phyloP scores from a whole-genome alignment of 2,329 filamentous ascomycete genomes.

The Dactylonectria estremocensis region DNA sequence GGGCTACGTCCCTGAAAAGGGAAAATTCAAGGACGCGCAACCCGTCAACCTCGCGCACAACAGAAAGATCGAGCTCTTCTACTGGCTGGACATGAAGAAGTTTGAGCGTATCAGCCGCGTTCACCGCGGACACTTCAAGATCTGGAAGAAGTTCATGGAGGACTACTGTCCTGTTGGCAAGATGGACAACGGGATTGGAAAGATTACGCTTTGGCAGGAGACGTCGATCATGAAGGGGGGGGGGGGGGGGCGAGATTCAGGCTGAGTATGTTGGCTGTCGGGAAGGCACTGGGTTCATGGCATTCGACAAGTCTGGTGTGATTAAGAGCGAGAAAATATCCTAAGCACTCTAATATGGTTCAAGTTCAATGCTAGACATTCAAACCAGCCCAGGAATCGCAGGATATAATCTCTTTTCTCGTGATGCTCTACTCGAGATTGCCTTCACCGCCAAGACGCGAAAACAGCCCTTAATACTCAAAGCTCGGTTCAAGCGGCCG shows the following conservation, averaged over 20 bases:
- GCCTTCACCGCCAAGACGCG: too few species aligned
- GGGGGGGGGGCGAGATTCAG: constrained; percentile 12
- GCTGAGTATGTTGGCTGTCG: constrained; percentile 25
- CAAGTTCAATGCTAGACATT: too few species aligned
- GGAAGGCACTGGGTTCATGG: constrained; percentile 27
- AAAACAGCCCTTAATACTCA: too few species aligned
- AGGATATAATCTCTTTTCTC: too few species aligned
- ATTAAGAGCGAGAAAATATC: too few species aligned
- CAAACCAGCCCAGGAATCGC: too few species aligned
- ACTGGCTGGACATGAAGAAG: constrained; percentile 16
- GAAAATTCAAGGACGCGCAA: neutral
- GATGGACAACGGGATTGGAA: constrained; percentile 6
- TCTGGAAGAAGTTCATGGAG: constrained; percentile 16
- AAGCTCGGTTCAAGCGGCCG: too few species aligned
- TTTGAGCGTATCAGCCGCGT: constrained; percentile 13
- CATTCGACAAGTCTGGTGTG: constrained; percentile 11
- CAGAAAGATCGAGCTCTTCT: constrained; percentile 24
- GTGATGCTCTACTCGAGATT: too few species aligned
- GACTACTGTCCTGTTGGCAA: constrained; percentile 10
- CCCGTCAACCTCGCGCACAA: constrained; percentile 10
- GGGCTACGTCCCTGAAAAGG: neutral
- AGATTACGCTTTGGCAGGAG: constrained; percentile 21
- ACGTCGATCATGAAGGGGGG: constrained; percentile 17
- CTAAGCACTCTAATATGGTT: too few species aligned
- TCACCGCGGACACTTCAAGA: constrained; percentile 18